Base-by-base conservation (phyloP, 176 grass and related monocot genomes). In the Urochloa ruziziensis region DNA sequence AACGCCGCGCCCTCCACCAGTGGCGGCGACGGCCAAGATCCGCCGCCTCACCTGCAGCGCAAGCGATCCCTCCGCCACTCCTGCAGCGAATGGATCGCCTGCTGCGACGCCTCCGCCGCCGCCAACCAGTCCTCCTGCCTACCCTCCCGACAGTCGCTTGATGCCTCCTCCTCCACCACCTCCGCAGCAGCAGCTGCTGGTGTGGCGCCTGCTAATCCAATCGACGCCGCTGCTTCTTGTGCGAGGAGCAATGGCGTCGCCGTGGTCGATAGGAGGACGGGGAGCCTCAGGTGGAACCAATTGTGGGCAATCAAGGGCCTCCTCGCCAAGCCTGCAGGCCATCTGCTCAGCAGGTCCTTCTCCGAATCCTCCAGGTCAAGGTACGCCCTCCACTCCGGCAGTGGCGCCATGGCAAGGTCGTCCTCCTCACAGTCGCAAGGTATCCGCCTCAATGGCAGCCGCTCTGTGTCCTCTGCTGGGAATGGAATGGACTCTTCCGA, bases 61-160 rank as follows among this genome's bases (percentile, higher is more conserved):
- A 88, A 84, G 78, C 84, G 78, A 42, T 89, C 87, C 27, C 86
- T 92, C 27, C 90, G 87, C 0, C 83, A 88, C 62, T 90, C 93
- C 75, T 94, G 85, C 64, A 57, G 79, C 83, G 93, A 92, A 7
- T 92, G 87, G 89, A 94, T 91, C 46, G 80, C 82, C 69, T 89
- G 84, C 66, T 91, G 84, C 39, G 83, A 89, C 62, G 42, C 73
- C 58, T 83, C 81, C 56, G 67, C 85, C 54, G 66, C 73, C n/a
- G n/a, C 18, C 46, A 76, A 44, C 52, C 71, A 37, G 54, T 91
- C 92, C 77, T 92, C 92, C 18, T 91, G 83, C 79, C 82, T 91
- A 2, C 86, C 86, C 44, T 90, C 92, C 37, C 90, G 92, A 21
- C 92, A 91, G 82, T 94, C 89, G 13, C 89, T 90, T 82, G 93